These are phyloP conservation scores for Moniliophthora roreri DNA, from an alignment of 1,284 basidiomycete genomes.

Conservation along the genomic window DNA sequence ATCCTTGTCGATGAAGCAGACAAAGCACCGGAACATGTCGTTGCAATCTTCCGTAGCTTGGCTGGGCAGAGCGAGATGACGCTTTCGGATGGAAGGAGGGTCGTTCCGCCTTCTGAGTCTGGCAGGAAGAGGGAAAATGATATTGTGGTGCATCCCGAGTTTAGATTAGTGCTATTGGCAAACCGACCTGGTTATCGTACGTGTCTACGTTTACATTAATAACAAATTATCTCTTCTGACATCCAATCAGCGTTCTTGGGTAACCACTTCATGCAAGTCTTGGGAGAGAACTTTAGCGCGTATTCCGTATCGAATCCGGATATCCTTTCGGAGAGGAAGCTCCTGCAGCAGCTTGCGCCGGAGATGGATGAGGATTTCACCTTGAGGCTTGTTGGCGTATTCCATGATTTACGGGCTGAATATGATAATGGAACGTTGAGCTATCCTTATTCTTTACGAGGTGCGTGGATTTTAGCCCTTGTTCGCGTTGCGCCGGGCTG, in stretches of 20 bases:
- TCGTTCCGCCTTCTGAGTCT: slow-evolving; percentile 30
- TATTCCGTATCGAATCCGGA: slow-evolving; percentile 68
- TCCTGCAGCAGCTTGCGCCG: slow-evolving; percentile 61
- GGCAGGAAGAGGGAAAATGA: slow-evolving; percentile 48
- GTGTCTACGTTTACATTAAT: slow-evolving; percentile 24
- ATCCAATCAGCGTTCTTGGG: slow-evolving; percentile 56
- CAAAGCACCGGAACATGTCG: slow-evolving; percentile 70
- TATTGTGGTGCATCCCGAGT: slow-evolving; percentile 59
- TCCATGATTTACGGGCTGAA: slow-evolving; percentile 58
- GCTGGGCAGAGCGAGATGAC: slow-evolving; percentile 63
- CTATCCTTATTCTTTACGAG: slow-evolving; percentile 68
- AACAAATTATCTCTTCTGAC: slow-evolving; percentile 3
- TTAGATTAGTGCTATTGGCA: slow-evolving; percentile 61
- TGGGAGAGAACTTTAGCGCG: slow-evolving; percentile 67
- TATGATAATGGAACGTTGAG: slow-evolving; percentile 56
- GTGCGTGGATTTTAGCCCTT: slow-evolving; percentile 26
- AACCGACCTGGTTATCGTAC: slow-evolving; percentile 74
- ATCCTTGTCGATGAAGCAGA: slow-evolving; percentile 71
- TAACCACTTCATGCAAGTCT: slow-evolving; percentile 69
- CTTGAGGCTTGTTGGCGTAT: slow-evolving; percentile 55
- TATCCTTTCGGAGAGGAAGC: slow-evolving; percentile 54
- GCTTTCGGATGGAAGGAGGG: slow-evolving; percentile 58
- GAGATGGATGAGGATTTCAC: slow-evolving; percentile 55
- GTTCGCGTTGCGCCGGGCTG: neutral
- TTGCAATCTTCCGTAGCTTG: slow-evolving; percentile 66